phyloP scores from a whole-genome alignment of 1,284 basidiomycete genomes.

The Cutaneotrichosporon daszewskae region DNA sequence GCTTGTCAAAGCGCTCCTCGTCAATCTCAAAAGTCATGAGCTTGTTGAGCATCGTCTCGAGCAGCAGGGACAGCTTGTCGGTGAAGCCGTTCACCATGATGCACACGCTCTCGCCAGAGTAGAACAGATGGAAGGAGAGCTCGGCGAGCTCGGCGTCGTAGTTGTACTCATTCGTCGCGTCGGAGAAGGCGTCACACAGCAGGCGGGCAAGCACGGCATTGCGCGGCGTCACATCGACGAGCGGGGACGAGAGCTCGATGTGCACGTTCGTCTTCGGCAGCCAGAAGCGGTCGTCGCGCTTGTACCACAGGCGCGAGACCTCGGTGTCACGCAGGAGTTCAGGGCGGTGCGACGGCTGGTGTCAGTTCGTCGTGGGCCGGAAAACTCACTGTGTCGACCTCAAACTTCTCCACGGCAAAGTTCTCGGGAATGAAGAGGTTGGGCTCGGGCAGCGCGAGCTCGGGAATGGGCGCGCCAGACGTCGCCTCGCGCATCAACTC shows the following conservation, averaged over 20 bases:
- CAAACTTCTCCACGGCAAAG: conserved; percentile 69
- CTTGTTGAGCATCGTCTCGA: conserved; percentile 68
- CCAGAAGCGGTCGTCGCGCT: conserved; percentile 94
- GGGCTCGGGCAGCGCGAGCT: conserved; percentile 71
- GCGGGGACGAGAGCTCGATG: conserved; percentile 40
- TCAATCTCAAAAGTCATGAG: conserved; percentile 65
- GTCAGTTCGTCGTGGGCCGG: background rate
- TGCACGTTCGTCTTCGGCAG: conserved; percentile 67
- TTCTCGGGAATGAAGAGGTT: conserved; percentile 89
- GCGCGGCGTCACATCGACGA: conserved; percentile 43
- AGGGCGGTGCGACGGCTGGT: conserved; percentile 69
- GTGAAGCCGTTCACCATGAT: conserved; percentile 81
- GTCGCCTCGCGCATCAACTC: conserved; percentile 61
- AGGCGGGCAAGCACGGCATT: conserved; percentile 50
- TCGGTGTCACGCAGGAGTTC: conserved; percentile 66
- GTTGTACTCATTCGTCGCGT: conserved; percentile 81
- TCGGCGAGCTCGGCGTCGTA: conserved; percentile 94
- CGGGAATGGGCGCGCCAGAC: conserved; percentile 58
- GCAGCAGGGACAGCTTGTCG: conserved; percentile 80
- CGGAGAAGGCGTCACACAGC: conserved; percentile 80
- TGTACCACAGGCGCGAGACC: conserved; percentile 78
- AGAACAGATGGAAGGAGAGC: conserved; percentile 67
- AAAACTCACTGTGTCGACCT: conserved; percentile 55
- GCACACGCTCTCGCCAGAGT: conserved; percentile 63
- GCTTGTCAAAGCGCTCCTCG: conserved; percentile 67